Conservation (phyloP, 306 rosid genomes). For the Hippophae gyantsensis region DNA sequence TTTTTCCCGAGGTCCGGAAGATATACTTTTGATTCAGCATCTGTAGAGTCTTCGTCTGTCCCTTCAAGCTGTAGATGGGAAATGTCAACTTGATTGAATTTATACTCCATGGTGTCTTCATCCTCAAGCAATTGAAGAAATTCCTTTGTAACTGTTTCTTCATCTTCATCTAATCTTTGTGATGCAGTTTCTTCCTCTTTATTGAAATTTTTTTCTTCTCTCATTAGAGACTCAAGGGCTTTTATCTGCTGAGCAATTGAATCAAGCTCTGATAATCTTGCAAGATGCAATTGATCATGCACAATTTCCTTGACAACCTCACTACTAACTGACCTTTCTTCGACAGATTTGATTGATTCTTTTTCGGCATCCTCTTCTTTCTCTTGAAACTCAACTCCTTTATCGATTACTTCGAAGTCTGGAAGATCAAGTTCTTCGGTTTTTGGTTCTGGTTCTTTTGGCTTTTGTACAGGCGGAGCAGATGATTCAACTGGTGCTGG, state of each 20-base stretch:
- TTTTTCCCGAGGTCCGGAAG: conserved; percentile 92
- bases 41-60: conserved; percentile 16
- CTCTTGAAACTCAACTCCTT: conserved; percentile 76
- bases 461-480: conserved; percentile 26
- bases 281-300: conserved; percentile 43
- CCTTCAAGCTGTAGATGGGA: conserved; percentile 46
- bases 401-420: conserved; percentile 80
- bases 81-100: conserved; percentile 31
- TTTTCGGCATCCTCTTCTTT: conserved; percentile 30
- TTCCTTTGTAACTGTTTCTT: conserved; percentile 79
- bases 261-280: conserved; percentile 65
- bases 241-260: conserved; percentile 90
- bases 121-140: conserved; percentile 91
- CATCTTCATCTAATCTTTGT: conserved; percentile 66
- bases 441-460: conserved; percentile 37
- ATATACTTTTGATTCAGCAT: conserved; percentile 49
- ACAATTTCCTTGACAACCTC: conserved; percentile 81
- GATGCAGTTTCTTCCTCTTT: conserved; percentile 42
- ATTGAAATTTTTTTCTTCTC: conserved; percentile 27
- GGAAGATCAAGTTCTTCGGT: conserved; percentile 77
- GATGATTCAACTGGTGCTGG: conserved; percentile 46
- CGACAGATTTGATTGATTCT: conserved; percentile 40
- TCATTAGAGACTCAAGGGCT: conserved; percentile 84
- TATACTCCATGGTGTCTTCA: conserved; percentile 34
- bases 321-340: conserved; percentile 38